Conservation (phyloP, 2,329 filamentous ascomycete genomes). For the Canariomyces notabilis region DNA sequence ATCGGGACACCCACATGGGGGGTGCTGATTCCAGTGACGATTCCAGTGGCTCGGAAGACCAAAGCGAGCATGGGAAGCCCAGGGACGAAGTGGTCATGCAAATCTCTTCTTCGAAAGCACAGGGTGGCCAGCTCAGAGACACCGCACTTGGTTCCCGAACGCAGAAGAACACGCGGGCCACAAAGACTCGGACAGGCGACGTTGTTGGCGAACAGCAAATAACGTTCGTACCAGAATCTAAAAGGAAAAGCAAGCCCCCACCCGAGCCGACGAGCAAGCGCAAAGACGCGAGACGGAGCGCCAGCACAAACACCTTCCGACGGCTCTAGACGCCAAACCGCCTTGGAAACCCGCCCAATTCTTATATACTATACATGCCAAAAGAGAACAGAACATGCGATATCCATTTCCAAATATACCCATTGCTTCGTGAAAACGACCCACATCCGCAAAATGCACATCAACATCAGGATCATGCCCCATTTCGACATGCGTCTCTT, state of each 20-base stretch:
- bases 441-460: background rate
- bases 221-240: constrained; percentile 63
- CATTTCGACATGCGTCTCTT: background rate
- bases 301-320: constrained; percentile 71
- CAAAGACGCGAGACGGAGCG: constrained; percentile 56
- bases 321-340: constrained; percentile 45
- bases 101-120: constrained; percentile 59
- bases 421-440: constrained; percentile 7
- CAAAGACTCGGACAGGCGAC: constrained; percentile 42
- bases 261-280: constrained; percentile 32
- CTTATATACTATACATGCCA: constrained; percentile 25
- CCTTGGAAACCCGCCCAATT: constrained; percentile 17
- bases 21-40: constrained; percentile 10
- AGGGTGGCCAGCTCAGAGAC: constrained; percentile 51
- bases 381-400: constrained; percentile 11
- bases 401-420: constrained; percentile 4
- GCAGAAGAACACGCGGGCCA: constrained; percentile 44
- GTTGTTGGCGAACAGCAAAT: constrained; percentile 61
- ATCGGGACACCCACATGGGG: constrained; percentile 6
- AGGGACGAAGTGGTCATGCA: constrained; percentile 53
- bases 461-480: background rate
- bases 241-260: constrained; percentile 43
- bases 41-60: constrained; percentile 33
- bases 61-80: constrained; percentile 40
- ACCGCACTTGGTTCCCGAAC: constrained; percentile 52